These are phyloP conservation scores for Colletotrichum salicis DNA, from an alignment of 2,329 filamentous ascomycete genomes.

Conservation along the genomic window DNA sequence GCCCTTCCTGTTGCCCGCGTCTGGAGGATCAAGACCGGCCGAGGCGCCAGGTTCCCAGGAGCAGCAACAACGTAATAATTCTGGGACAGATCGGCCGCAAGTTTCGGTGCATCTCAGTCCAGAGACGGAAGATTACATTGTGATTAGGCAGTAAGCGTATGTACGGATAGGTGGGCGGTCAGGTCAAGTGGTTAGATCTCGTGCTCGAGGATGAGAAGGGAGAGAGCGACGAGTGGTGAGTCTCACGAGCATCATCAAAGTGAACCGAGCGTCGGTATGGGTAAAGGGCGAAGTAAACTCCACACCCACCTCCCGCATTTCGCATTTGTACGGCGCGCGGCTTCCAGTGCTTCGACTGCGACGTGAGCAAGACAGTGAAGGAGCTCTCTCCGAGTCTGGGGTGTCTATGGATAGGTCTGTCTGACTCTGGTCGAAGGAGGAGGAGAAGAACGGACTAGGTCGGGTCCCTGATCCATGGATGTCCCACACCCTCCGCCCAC, in stretches of 20 bases:
- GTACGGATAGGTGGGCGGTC: not conserved
- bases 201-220: not conserved
- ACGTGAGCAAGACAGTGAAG: not conserved
- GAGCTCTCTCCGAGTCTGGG: not conserved
- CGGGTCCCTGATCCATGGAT: slow-evolving; percentile 4
- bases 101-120: slow-evolving; percentile 26
- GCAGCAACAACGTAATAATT: slow-evolving; percentile 2
- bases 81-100: slow-evolving; percentile 28
- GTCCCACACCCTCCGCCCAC: slow-evolving; percentile 14
- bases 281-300: not conserved
- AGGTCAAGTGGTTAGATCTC: not conserved
- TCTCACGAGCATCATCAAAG: slow-evolving; percentile 5
- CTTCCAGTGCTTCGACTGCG: too few species aligned
- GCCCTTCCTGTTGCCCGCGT: slow-evolving; percentile 12
- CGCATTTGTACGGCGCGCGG: not conserved
- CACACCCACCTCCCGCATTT: slow-evolving; percentile 34
- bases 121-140: not conserved
- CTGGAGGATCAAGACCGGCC: not conserved
- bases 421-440: not conserved
- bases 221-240: not conserved
- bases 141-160: not conserved
- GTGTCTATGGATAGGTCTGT: not conserved
- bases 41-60: not conserved
- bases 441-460: not conserved
- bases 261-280: not conserved